A percentile compares a stretch with the other conserved stretches of the same genome.
Conservation (phyloP, 768 basidiomycete genomes). For the Lentinula raphanica region DNA sequence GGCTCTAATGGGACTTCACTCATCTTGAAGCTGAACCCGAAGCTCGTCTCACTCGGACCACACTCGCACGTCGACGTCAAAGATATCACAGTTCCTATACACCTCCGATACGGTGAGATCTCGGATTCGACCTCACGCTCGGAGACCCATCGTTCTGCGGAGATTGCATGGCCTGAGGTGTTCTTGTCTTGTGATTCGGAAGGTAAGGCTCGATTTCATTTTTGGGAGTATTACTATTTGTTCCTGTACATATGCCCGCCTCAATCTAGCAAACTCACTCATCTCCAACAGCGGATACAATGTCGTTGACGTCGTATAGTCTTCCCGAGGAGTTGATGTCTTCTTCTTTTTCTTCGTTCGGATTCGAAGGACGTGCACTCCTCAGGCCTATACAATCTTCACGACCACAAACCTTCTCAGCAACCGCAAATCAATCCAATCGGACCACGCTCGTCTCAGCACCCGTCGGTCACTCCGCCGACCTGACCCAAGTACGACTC, state of each 20-base stretch:
- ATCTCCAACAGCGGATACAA: not conserved
- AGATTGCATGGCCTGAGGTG: slow-evolving; percentile 31
- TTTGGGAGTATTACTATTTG: no score
- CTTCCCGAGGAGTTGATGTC: slow-evolving; percentile 19
- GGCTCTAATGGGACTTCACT: slow-evolving; percentile 18
- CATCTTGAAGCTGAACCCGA: slow-evolving; percentile 25
- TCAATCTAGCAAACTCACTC: not conserved
- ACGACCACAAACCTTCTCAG: not conserved
- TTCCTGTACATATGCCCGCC: not conserved
- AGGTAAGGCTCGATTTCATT: slow-evolving; percentile 14
- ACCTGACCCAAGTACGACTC: slow-evolving; percentile 37
- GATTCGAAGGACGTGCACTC: not conserved
- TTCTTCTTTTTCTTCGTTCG: no score
- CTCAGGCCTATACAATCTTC: not conserved
- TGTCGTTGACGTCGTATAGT: not conserved
- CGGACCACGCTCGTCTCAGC: not conserved
- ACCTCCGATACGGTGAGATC: slow-evolving; percentile 39
- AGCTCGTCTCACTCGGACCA: slow-evolving; percentile 13
- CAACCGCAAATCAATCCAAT: no score
- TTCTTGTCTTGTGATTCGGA: slow-evolving; percentile 33
- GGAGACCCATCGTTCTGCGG: slow-evolving; percentile 13
- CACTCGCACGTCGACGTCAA: slow-evolving; percentile 15
- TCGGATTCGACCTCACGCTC: slow-evolving; percentile 6
- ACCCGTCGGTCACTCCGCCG: slow-evolving; percentile 31
- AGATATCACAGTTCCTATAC: slow-evolving; percentile 31